phyloP scores from a whole-genome alignment of 805 yeast genomes.

The Kuraishia capsulata region DNA sequence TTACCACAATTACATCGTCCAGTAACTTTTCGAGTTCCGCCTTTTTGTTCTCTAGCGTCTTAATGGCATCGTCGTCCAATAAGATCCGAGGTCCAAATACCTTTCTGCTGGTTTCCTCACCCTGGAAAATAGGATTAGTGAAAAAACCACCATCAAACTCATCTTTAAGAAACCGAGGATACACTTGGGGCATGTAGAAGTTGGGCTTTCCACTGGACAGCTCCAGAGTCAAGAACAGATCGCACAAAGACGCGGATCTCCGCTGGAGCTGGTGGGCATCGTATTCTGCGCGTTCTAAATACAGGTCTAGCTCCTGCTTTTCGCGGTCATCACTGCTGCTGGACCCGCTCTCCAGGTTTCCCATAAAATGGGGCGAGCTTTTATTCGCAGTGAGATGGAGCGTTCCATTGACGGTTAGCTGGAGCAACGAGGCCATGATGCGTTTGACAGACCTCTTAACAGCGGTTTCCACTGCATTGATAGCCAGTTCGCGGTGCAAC shows the following conservation, averaged over 20 bases:
- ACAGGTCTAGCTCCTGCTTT: slow-evolving; percentile 2
- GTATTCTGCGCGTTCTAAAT: slow-evolving; percentile 12
- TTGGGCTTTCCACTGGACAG: slow-evolving; percentile 9
- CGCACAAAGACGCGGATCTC: slow-evolving; percentile 9
- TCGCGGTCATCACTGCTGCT: not conserved
- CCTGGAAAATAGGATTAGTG: slow-evolving; percentile 52
- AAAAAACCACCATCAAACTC: slow-evolving; percentile 75
- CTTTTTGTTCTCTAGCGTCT: slow-evolving; percentile 24
- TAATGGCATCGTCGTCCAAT: slow-evolving; percentile 40
- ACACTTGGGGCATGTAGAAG: slow-evolving; percentile 45
- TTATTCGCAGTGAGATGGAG: slow-evolving; percentile 38
- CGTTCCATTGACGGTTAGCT: slow-evolving; percentile 55
- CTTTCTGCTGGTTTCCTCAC: not conserved
- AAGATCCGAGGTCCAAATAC: slow-evolving; percentile 25
- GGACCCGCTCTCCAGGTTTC: slow-evolving; percentile 6
- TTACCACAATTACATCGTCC: slow-evolving; percentile 29
- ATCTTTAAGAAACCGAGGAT: slow-evolving; percentile 59
- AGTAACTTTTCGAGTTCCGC: slow-evolving; percentile 29
- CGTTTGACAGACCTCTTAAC: slow-evolving; percentile 42
- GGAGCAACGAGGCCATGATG: slow-evolving; percentile 47
- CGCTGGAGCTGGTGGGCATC: slow-evolving; percentile 13
- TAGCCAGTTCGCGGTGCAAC: slow-evolving; percentile 38
- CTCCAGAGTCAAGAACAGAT: slow-evolving; percentile 9
- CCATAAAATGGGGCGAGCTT: slow-evolving; percentile 13
- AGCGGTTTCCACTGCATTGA: slow-evolving; percentile 34